Evolutionary conservation across 441 rosid genomes (phyloP).

Genomic region (Lepidium campestre): DNA sequence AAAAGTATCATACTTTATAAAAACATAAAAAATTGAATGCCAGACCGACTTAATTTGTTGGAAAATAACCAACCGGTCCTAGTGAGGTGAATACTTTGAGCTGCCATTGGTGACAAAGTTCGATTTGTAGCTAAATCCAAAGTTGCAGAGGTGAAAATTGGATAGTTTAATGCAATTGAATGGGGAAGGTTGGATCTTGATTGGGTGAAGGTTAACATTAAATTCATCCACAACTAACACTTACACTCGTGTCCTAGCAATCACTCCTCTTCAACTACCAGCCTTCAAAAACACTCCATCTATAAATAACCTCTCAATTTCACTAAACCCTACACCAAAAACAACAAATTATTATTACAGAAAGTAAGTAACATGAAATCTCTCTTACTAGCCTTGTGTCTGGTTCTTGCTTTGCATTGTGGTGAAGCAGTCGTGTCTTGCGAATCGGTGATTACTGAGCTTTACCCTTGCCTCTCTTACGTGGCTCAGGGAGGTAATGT

Average conservation of each 20-base stretch:
- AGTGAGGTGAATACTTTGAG: no score
- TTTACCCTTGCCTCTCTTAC: conserved; percentile 35
- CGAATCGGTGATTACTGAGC: conserved; percentile 12
- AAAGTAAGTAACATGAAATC: conserved; percentile 18
- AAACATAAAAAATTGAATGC: no score
- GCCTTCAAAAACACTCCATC: not conserved
- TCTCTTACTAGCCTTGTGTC: conserved; percentile 18
- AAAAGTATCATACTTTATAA: no score
- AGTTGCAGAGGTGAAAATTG: no score
- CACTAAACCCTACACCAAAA: not conserved
- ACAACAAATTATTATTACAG: not conserved
- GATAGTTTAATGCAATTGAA: not conserved
- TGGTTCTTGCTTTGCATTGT: conserved; percentile 10
- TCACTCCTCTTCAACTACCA: conserved; percentile 23
- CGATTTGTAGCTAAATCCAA: no score
- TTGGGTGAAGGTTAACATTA: conserved; percentile 13
- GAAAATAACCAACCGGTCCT: no score
- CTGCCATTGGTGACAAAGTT: no score
- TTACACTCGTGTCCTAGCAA: conserved; percentile 7
- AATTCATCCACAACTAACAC: conserved; percentile 23
- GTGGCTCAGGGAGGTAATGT: conserved; percentile 25
- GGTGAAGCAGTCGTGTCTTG: conserved; percentile 36
- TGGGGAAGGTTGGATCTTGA: conserved; percentile 8
- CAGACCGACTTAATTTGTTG: no score
- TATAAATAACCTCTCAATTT: conserved; percentile 7